phyloP scores from a whole-genome alignment of 768 basidiomycete genomes.

The Agaricus sinodeliciosus region DNA sequence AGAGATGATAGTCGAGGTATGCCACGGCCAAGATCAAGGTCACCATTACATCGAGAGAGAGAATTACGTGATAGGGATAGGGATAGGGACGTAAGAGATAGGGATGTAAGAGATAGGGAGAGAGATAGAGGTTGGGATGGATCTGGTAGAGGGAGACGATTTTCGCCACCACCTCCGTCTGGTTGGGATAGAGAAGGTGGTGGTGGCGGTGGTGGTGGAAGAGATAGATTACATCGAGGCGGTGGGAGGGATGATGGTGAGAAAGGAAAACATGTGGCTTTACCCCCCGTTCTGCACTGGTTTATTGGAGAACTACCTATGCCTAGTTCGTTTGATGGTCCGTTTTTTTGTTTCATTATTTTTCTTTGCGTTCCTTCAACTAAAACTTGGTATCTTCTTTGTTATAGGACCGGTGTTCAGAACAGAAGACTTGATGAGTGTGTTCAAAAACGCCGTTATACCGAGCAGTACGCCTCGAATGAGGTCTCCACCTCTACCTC shows the following conservation, averaged over 20 bases:
- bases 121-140: slow-evolving; percentile 28
- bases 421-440: slow-evolving; percentile 83
- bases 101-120: slow-evolving; percentile 22
- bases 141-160: slow-evolving; percentile 35
- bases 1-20: slow-evolving; percentile 21
- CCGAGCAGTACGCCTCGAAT: slow-evolving; percentile 48
- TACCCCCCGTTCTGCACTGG: slow-evolving; percentile 65
- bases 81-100: slow-evolving; percentile 18
- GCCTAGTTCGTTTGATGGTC: slow-evolving; percentile 77
- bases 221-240: slow-evolving; percentile 13
- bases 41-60: slow-evolving; percentile 15
- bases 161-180: slow-evolving; percentile 38
- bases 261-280: slow-evolving; percentile 21
- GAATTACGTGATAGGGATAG: slow-evolving; percentile 14
- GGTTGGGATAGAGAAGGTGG: slow-evolving; percentile 35
- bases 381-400: neutral
- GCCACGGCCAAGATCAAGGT: slow-evolving; percentile 20
- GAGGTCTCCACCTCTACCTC: slow-evolving; percentile 54
- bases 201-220: slow-evolving; percentile 14
- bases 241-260: slow-evolving; percentile 23
- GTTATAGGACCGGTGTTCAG: slow-evolving; percentile 78
- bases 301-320: slow-evolving; percentile 79
- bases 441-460: slow-evolving; percentile 77
- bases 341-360: slow-evolving; percentile 18
- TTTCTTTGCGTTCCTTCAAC: slow-evolving; percentile 5